Conservation (phyloP, 2,329 filamentous ascomycete species). For the Teratosphaeria zuluensis region DNA sequence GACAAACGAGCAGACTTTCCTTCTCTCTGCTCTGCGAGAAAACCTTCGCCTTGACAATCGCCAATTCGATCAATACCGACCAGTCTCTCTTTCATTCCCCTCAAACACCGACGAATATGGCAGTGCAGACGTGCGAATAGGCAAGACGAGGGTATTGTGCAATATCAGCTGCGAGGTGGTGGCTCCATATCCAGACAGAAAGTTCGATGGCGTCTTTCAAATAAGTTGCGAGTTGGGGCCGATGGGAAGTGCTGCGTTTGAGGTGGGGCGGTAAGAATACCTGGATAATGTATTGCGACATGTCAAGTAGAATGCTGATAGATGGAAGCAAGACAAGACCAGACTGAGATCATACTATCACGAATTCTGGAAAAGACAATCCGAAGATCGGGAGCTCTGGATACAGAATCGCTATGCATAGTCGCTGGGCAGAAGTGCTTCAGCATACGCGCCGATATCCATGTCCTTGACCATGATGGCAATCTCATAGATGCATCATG, state of each 20-base stretch:
- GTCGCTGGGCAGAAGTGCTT: slow-evolving; percentile 86
- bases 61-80: slow-evolving; percentile 67
- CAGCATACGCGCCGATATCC: slow-evolving; percentile 81
- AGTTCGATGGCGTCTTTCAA: slow-evolving; percentile 90
- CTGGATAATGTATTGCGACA: not conserved
- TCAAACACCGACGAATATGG: slow-evolving; percentile 62
- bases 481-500: slow-evolving; percentile 81
- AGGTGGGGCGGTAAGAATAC: slow-evolving; percentile 57
- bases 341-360: slow-evolving; percentile 69
- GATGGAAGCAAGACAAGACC: slow-evolving; percentile 20
- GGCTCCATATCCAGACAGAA: slow-evolving; percentile 74
- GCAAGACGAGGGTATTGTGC: slow-evolving; percentile 82
- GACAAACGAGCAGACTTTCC: slow-evolving; percentile 76
- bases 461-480: slow-evolving; percentile 84
- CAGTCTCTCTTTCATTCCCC: slow-evolving; percentile 69
- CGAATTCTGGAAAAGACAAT: slow-evolving; percentile 89
- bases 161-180: slow-evolving; percentile 83
- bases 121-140: slow-evolving; percentile 73
- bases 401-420: slow-evolving; percentile 92
- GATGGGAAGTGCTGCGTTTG: slow-evolving; percentile 84
- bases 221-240: slow-evolving; percentile 86
- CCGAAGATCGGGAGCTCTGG: slow-evolving; percentile 80
- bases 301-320: slow-evolving; percentile 37
- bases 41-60: slow-evolving; percentile 78
- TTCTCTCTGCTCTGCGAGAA: slow-evolving; percentile 71